phyloP scores from a whole-genome alignment of 345 rosid species.

The Stellera chamaejasme region DNA sequence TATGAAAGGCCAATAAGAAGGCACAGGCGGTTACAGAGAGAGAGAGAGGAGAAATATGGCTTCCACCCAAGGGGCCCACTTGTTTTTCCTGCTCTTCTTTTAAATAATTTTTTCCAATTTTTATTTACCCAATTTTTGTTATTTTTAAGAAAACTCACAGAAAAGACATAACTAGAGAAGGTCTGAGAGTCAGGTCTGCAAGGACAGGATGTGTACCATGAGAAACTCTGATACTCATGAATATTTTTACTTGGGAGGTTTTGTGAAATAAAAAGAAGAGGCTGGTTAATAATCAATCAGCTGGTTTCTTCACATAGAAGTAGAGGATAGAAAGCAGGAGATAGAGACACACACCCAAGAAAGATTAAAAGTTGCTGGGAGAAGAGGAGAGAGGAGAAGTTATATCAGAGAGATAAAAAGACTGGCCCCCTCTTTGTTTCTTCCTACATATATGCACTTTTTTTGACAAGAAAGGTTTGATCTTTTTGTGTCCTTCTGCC shows the following conservation, averaged over 20 bases:
- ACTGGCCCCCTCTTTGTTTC: conserved; percentile 44
- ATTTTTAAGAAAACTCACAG: conserved; percentile 20
- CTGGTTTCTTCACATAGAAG: conserved; percentile 73
- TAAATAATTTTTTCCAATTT: neutral
- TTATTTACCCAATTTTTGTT: conserved; percentile 8
- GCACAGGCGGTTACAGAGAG: conserved; percentile 77
- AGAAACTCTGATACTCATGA: conserved; percentile 10
- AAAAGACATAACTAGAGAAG: conserved; percentile 17
- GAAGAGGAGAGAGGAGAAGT: conserved; percentile 20
- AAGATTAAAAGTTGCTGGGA: conserved; percentile 25
- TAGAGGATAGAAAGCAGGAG: conserved; percentile 27
- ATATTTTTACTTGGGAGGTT: conserved; percentile 20
- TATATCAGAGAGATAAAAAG: conserved; percentile 28
- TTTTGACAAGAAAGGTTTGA: conserved; percentile 46
- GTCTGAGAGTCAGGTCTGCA: conserved; percentile 33
- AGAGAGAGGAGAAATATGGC: conserved; percentile 63
- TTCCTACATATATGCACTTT: conserved; percentile 18
- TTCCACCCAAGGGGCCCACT: conserved; percentile 46
- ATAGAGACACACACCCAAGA: conserved; percentile 38
- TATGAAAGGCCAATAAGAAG: conserved; percentile 53
- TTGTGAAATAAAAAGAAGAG: conserved; percentile 15
- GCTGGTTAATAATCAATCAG: conserved; percentile 29
- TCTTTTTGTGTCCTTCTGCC: conserved; percentile 22
- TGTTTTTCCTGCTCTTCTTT: neutral
- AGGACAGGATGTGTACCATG: conserved; percentile 50